A percentile compares a stretch with the other conserved stretches of the same genome.
phyloP scores from a whole-genome alignment of 1,284 basidiomycete genomes.

The Austroboletus niveus region DNA sequence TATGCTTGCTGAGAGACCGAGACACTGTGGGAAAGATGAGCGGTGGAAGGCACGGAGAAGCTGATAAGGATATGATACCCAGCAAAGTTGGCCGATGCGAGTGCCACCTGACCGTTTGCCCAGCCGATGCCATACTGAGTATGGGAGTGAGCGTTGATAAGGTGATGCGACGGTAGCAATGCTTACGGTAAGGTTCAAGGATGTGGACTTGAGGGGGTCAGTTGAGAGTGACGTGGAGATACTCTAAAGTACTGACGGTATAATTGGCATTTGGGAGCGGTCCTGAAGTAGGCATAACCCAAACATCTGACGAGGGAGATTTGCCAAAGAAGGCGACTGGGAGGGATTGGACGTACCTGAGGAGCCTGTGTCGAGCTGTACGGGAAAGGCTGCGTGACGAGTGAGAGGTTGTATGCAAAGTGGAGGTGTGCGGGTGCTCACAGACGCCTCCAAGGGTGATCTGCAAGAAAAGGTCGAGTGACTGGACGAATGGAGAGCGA shows the following conservation, averaged over 20 bases:
- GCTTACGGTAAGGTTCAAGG: conserved; percentile 61
- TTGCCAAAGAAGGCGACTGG: neutral
- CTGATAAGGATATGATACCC: conserved; percentile 44
- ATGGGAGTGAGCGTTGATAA: conserved; percentile 2
- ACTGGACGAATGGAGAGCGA: neutral
- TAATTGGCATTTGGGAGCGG: conserved; percentile 51
- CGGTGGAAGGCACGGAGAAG: neutral
- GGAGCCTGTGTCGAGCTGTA: conserved; percentile 80
- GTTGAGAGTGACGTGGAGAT: conserved; percentile 1
- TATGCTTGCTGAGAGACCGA: conserved; percentile 63
- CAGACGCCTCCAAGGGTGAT: conserved; percentile 60
- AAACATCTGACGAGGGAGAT: conserved; percentile 52
- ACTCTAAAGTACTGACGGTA: conserved; percentile 44
- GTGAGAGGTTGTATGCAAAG: neutral
- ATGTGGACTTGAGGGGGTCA: conserved; percentile 37
- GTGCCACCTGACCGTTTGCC: conserved; percentile 62
- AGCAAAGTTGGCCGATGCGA: conserved; percentile 63
- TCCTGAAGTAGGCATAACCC: conserved; percentile 53
- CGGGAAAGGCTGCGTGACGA: conserved; percentile 48
- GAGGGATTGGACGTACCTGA: conserved; percentile 58
- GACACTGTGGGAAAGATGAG: conserved; percentile 44
- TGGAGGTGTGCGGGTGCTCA: conserved; percentile 33
- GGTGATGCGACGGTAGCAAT: neutral
- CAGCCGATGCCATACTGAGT: conserved; percentile 75
- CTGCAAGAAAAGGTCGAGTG: conserved; percentile 33